Evolutionary conservation across 2,329 filamentous ascomycete species (phyloP).

Genomic region (Pseudogymnoascus sp.): DNA sequence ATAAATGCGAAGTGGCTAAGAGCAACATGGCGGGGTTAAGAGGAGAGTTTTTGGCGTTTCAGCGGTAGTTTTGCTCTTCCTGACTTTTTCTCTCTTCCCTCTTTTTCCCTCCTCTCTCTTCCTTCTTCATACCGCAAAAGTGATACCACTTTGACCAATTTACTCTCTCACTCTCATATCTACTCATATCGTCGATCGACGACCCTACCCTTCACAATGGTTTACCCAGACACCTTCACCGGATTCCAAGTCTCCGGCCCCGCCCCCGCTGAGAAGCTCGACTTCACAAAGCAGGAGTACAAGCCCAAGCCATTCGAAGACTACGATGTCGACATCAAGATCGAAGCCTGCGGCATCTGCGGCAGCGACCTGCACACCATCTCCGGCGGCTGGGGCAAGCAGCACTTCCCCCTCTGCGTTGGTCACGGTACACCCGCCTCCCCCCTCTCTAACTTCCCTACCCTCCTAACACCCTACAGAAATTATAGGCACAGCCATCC

Average conservation of each 20-base stretch:
- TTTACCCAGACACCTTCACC: slow-evolving; percentile 50
- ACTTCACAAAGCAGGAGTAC: slow-evolving; percentile 46
- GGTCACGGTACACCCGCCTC: slow-evolving; percentile 35
- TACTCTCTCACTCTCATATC: not conserved
- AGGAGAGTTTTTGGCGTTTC: not conserved
- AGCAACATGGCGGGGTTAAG: not conserved
- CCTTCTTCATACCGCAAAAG: not conserved
- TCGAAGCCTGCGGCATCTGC: slow-evolving; percentile 72
- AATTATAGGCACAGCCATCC: slow-evolving; percentile 61
- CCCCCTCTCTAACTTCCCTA: too few species aligned
- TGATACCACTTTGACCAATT: not conserved
- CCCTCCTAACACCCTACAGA: slow-evolving; percentile 33
- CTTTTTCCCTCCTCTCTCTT: not conserved
- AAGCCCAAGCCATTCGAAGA: slow-evolving; percentile 80
- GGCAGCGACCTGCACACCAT: slow-evolving; percentile 66
- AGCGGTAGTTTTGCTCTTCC: not conserved
- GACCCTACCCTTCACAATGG: slow-evolving; percentile 18
- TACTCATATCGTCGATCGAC: not conserved
- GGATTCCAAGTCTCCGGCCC: slow-evolving; percentile 47
- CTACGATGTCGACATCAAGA: slow-evolving; percentile 80
- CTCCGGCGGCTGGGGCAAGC: slow-evolving; percentile 47
- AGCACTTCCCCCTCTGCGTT: slow-evolving; percentile 43
- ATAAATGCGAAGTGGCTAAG: not conserved
- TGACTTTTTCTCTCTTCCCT: not conserved
- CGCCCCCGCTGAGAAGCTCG: slow-evolving; percentile 21